Base-by-base conservation (phyloP, 208 protist genomes). In the Trypanosoma caninum region DNA sequence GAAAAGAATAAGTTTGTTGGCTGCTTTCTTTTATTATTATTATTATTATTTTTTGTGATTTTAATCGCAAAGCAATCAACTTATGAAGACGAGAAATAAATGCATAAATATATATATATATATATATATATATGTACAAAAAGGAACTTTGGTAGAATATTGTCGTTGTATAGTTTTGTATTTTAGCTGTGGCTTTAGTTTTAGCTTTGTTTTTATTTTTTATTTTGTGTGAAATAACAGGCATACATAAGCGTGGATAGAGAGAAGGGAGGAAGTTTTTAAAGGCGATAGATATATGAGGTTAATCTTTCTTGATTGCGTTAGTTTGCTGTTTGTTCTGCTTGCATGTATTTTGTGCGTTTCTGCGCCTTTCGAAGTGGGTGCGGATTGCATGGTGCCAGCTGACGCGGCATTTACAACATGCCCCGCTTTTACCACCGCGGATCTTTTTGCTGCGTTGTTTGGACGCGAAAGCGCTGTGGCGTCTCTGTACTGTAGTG, bases 381-480 rank as follows among this genome's bases (percentile, higher is more conserved):
- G 4, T 13, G 54, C 54, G 16, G 45, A 45, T 40, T 37, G 54
- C 40, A 30, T 20, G 16, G 20, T 30, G 0, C 54, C 54, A 47
- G 30, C 27, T 2, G 54, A 59, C 5, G n/a, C 18, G 20, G 3
- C n/a, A 4, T 27, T n/a, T 11, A 27, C 22, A 5, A 22, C 22
- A 11, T 65, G 57, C 40, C 38, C 41, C 1, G 16, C 57, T 1
- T 28, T 65, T 16, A 51, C 47, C 14, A 25, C 25, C 11, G 14
- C 45, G 2, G 50, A 50, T 38, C 44, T 37, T 22, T 35, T 72
- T 16, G 3, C 22, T 7, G 66, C 47, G 1, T 16, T 60, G 1
- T 60, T 72, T 50, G 50, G 66, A 11, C 25, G 23, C 30, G 38
- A 67, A 18, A 63, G 45, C 2, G 23, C 20, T 2, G 14, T 14